phyloP scores from a whole-genome alignment of 345 rosid genomes.

The Raphanus raphanistrum region DNA sequence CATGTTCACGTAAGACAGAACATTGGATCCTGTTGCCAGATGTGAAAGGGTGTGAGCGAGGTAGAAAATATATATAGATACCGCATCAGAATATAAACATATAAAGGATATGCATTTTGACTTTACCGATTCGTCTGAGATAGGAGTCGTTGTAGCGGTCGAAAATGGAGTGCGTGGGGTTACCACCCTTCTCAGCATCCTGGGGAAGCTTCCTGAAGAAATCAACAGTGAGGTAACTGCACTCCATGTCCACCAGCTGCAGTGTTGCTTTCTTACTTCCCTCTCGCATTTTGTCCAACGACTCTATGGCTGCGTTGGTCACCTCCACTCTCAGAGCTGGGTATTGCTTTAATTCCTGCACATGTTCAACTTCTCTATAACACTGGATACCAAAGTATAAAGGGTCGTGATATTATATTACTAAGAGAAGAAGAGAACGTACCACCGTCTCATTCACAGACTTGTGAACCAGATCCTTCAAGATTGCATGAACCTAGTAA shows the following conservation, averaged over 20 bases:
- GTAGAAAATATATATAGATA: neutral
- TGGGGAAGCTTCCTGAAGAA: slow-evolving; percentile 98
- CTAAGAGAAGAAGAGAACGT: slow-evolving; percentile 40
- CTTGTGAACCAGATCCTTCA: slow-evolving; percentile 97
- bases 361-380: slow-evolving; percentile 24
- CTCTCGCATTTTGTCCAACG: slow-evolving; percentile 89
- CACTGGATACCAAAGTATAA: neutral
- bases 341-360: slow-evolving; percentile 94
- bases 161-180: slow-evolving; percentile 90
- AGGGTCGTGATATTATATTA: neutral
- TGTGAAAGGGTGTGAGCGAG: slow-evolving; percentile 4
- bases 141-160: slow-evolving; percentile 91
- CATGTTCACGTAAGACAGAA: slow-evolving; percentile 89
- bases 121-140: slow-evolving; percentile 90
- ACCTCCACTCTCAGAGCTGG: slow-evolving; percentile 96
- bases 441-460: slow-evolving; percentile 84
- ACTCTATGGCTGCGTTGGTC: slow-evolving; percentile 82
- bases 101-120: neutral
- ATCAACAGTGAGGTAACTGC: slow-evolving; percentile 90
- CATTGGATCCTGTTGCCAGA: slow-evolving; percentile 71
- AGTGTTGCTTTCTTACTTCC: slow-evolving; percentile 89
- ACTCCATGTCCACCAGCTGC: slow-evolving; percentile 94
- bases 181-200: slow-evolving; percentile 97
- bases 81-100: neutral
- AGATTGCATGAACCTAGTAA: slow-evolving; percentile 74